Percentiles rank a stretch among this genome's conserved stretches.
phyloP scores from a whole-genome alignment of 2,329 filamentous ascomycete genomes.

The Hymenoscyphus infarciens region DNA sequence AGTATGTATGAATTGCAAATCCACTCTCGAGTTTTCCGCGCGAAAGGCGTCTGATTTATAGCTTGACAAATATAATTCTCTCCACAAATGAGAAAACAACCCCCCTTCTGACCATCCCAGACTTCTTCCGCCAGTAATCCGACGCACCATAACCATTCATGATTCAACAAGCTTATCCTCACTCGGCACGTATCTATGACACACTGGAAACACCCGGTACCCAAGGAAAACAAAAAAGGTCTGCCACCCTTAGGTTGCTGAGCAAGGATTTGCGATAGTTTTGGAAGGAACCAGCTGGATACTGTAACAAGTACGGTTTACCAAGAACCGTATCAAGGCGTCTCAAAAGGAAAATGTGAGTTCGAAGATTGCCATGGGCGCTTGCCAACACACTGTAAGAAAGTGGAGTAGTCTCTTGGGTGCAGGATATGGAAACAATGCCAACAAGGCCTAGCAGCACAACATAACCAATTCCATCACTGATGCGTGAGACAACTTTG shows the following conservation, averaged over 20 bases:
- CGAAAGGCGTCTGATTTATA: background rate
- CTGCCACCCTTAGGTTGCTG: background rate
- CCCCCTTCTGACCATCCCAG: background rate
- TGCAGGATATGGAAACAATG: background rate
- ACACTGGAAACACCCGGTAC: background rate
- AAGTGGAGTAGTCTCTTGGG: background rate
- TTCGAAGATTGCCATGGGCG: background rate
- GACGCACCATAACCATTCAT: background rate
- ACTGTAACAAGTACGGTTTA: background rate
- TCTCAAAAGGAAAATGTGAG: conserved; percentile 2
- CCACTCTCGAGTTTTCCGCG: background rate
- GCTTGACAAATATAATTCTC: background rate
- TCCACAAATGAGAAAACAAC: background rate
- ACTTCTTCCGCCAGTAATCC: background rate
- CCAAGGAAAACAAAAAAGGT: too few relatives aligned
- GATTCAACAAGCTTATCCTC: background rate
- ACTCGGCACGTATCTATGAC: background rate
- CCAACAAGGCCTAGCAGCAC: background rate
- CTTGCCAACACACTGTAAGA: background rate
- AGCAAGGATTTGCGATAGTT: background rate
- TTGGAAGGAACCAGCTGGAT: background rate
- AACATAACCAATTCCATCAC: background rate
- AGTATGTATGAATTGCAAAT: background rate
- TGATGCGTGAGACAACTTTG: background rate
- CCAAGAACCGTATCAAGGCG: background rate